Base-by-base conservation (phyloP, 2,329 filamentous ascomycete genomes). In the Xylaria sp. region DNA sequence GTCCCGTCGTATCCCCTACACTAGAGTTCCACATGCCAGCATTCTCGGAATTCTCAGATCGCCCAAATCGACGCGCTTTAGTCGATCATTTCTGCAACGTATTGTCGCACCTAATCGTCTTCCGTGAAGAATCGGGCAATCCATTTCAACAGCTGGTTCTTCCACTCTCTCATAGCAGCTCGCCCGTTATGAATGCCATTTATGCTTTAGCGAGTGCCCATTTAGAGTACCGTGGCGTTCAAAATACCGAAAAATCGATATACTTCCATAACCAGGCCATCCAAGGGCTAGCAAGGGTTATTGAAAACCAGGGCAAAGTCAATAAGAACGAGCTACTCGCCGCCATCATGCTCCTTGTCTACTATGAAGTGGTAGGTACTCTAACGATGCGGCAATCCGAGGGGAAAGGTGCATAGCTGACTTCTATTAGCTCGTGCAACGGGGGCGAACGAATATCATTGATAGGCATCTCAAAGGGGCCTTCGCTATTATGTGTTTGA, bases 141-240 rank as follows among this genome's bases (percentile, higher is more conserved):
- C 87, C 88, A 0, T 90, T 90, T 73, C 86, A 88, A 71, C 86
- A 89, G 72, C 80, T 90, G 14, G 85, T 90, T 8, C 79, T 90
- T n/a, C 88, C 88, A 1, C 80, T 90, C 47, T 87, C 86, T 2
- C 82, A 85, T 57, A 81, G 76, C 51, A 88, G 86, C 73, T 81
- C 82, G 0, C 85, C 87, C 0, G 85, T 97, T 3, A 92, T 92
- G 78, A 93, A 96, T 75, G 93, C 94, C 9, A 91, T 98, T 68
- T 94, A 93, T 67, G 93, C 94, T 0, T 82, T 98, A 7, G 89
- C 93, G 0, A 92, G 92, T 65, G 95, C 94, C 67, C 96, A 97
- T 77, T 82, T 97, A 66, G 92, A 95, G 71, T 93, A 87, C 57
- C 81, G 86, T 30, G 86, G 86, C 1, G 80, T 87, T 5, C 79